Base-by-base conservation (phyloP, 1,139 yeast species). In the Hyphopichia wangnamkhiaoensis region DNA sequence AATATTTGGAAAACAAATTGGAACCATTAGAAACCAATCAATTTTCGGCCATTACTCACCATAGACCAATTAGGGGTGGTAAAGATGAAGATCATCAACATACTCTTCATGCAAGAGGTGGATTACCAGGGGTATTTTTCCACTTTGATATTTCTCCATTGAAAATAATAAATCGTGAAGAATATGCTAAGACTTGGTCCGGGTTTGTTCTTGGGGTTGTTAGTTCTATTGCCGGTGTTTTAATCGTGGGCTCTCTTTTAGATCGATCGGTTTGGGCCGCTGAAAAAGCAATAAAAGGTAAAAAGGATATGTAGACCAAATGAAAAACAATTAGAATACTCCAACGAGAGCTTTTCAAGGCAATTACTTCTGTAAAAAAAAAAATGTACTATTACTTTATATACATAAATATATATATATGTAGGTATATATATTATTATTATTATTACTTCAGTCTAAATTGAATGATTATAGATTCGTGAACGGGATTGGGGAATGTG, bases 231-330 rank as follows among this genome's bases (percentile, higher is more conserved):
- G 98, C 98, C 8, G 98, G 98, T 31, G 93, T 93, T 9, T 71
- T 93, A 44, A 93, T 96, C 39, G 91, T 93, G 16, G 98, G 96
- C 6, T 84, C 96, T 0, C 79, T 91, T 33, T 63, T 91, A 35
- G 98, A 93, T 60, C 76, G 91, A 46, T 82, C 94, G 3, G 86
- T 89, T 8, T 90, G 89, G 80, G 94, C 87, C 17, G 96, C 96
- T 1, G 93, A 89, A 58, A 80, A 80, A 59, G 89, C 84, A 9
- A 65, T 91, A 27, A 76, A 80, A 61, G 81, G 86, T 21, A 88
- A 90, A 63, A 91, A 93, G 55, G 71, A 71, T 43, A 38, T 66
- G 41, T 71, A 58, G 49, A 7, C 15, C 6, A 15, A 29, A n/a
- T 31, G 24, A 21, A 21, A 21, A 21, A 21, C 7, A 7, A 7